These are phyloP conservation scores for Microbotryum violaceum DNA, from an alignment of 1,284 basidiomycete genomes.

Conservation along the genomic window DNA sequence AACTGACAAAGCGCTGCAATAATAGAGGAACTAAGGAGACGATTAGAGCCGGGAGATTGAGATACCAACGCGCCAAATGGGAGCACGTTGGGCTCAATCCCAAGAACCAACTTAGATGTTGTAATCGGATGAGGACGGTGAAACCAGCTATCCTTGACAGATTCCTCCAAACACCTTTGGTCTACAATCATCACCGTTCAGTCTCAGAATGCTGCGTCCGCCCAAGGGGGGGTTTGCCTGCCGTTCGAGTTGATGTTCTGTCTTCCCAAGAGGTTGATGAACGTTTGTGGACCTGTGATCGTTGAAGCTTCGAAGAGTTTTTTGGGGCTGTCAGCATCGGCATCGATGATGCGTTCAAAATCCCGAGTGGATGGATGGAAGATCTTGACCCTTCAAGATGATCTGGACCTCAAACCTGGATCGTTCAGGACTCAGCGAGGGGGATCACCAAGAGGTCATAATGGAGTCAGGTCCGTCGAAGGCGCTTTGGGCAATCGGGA, in stretches of 20 bases:
- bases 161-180: background rate
- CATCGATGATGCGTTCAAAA: background rate
- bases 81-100: no score
- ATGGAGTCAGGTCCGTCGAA: constrained; percentile 6
- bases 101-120: no score
- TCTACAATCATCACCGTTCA: constrained; percentile 5
- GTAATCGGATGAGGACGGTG: no score
- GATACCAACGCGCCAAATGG: no score
- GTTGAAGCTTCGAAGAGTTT: background rate
- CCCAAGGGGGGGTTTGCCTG: no score
- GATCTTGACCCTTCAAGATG: constrained; percentile 21
- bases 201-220: no score
- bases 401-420: constrained; percentile 16
- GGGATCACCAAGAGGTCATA: constrained; percentile 13
- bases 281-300: constrained; percentile 14
- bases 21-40: no score
- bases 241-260: constrained; percentile 18
- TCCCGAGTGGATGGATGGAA: no score
- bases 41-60: no score
- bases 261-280: constrained; percentile 22
- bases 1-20: no score
- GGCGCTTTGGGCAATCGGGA: constrained; percentile 1
- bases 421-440: constrained; percentile 12
- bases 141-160: no score
- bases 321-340: background rate